Evolutionary conservation across 768 basidiomycete species (phyloP).

Genomic region (Pholiota conissans): DNA sequence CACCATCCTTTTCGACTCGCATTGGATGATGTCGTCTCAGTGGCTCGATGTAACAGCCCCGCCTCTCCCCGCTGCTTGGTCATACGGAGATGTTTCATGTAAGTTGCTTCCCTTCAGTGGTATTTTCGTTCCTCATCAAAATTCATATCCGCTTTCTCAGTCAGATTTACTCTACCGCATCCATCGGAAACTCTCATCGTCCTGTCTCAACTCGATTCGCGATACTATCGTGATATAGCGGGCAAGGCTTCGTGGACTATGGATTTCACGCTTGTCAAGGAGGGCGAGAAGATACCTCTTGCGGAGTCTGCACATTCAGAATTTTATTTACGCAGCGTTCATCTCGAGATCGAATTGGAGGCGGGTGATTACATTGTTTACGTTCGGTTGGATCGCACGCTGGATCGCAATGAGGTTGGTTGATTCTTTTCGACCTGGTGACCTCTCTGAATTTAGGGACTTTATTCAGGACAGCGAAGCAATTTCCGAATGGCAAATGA

Average conservation of each 20-base stretch:
- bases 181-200: slow-evolving; percentile 43
- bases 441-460: background rate
- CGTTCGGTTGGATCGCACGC: slow-evolving; percentile 27
- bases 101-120: slow-evolving; percentile 4
- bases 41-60: slow-evolving; percentile 45
- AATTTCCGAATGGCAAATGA: slow-evolving; percentile 22
- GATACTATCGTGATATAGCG: slow-evolving; percentile 43
- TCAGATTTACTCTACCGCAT: slow-evolving; percentile 40
- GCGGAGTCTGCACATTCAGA: slow-evolving; percentile 32
- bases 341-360: slow-evolving; percentile 37
- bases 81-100: slow-evolving; percentile 52
- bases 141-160: slow-evolving; percentile 23
- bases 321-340: slow-evolving; percentile 35
- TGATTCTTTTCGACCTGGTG: background rate
- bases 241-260: slow-evolving; percentile 40
- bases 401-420: slow-evolving; percentile 15
- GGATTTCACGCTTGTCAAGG: slow-evolving; percentile 47
- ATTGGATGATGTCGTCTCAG: slow-evolving; percentile 50
- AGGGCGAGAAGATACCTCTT: slow-evolving; percentile 35
- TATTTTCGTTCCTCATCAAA: background rate
- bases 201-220: slow-evolving; percentile 43
- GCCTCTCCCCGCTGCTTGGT: slow-evolving; percentile 34
- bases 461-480: slow-evolving; percentile 27
- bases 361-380: slow-evolving; percentile 44
- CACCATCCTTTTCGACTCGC: slow-evolving; percentile 48